Percentiles rank a stretch among this genome's conserved stretches.
phyloP scores from a whole-genome alignment of 1,139 yeast genomes.

The Suhomyces coccinellae region DNA sequence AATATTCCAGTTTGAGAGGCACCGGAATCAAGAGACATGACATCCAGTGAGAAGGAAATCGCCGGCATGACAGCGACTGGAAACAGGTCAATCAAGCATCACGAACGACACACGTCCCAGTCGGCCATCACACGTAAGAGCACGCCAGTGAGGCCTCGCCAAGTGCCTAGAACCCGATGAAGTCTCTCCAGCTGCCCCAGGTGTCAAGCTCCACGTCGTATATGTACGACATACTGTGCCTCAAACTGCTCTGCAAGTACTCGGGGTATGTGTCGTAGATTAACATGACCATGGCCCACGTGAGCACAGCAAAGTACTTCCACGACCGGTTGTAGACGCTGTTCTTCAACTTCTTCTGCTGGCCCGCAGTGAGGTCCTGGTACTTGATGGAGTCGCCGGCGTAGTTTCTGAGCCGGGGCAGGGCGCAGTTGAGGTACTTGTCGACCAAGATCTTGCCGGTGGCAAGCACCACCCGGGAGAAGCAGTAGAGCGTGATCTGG shows the following conservation, averaged over 20 bases:
- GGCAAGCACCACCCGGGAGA: constrained; percentile 58
- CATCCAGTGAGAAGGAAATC: no score
- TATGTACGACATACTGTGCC: constrained; percentile 71
- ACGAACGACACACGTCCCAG: no score
- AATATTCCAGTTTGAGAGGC: neutral
- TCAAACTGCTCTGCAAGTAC: constrained; percentile 64
- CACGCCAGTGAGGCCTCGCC: no score
- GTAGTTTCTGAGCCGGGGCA: constrained; percentile 33
- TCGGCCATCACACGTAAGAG: no score
- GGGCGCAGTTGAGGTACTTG: constrained; percentile 35
- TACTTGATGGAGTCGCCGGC: constrained; percentile 28
- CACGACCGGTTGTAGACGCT: constrained; percentile 50
- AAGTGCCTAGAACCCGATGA: constrained; percentile 41
- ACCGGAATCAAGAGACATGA: constrained; percentile 1
- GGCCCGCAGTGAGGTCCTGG: constrained; percentile 32
- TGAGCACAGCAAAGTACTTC: constrained; percentile 64
- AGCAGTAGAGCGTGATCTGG: constrained; percentile 63
- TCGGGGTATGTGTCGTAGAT: constrained; percentile 65
- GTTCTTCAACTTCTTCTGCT: constrained; percentile 35
- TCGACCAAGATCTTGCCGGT: constrained; percentile 49
- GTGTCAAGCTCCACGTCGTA: constrained; percentile 55
- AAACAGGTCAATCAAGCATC: no score
- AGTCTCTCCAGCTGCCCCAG: constrained; percentile 47
- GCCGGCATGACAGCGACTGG: no score
- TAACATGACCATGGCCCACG: constrained; percentile 79